Evolutionary conservation across 116 monocot species (phyloP), one percentile per base, ranked within the genome.

Genomic region (Dioscorea cayenensis): DNA sequence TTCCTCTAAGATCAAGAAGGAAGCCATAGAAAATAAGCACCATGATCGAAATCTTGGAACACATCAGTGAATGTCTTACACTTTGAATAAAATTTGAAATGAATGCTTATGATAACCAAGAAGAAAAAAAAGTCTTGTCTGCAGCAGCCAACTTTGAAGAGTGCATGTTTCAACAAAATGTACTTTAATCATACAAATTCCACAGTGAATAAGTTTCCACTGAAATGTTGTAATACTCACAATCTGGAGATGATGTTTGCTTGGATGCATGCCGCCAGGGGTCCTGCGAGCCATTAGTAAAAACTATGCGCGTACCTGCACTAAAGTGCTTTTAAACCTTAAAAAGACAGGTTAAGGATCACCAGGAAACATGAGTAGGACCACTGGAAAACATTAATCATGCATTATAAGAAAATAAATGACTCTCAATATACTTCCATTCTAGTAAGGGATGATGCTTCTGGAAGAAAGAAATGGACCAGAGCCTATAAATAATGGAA

Each of bases 231-330:
- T 43, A 51, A 63, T 74, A 80, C 95, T 87, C 68, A 95, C 95
- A 66, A 36, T 83, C 78, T 71, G 73, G 60, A 18, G 92, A 92
- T 20, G 92, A 92, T 60, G 75, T 86, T 77, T 96, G 89, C 74
- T 88, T 92, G 29, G 96, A 96, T 58, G 96, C 96, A 88, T 90
- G 96, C 50, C 92, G 96, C 96, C 96, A 96, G 38, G 96, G 96
- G 78, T 96, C 96, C 75, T 96, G 96, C 64, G 92, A 96, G 48
- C 96, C 96, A 83, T 96, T 92, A 60, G 96, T 86, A 70, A 96
- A 96, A 62, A 96, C 67, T 71, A 96, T 96, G 63, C 69, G 90
- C 14, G 90, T 78, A 76, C 90, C 96, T 96, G 77, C 73, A 86
- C 5, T 60, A 5, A 61, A 23, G 64, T 36, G 17, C n/a, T 5